A percentile compares a stretch with the other conserved stretches of the same genome.
Evolutionary conservation across 306 rosid species (phyloP).

Genomic region (Datisca glomerata): DNA sequence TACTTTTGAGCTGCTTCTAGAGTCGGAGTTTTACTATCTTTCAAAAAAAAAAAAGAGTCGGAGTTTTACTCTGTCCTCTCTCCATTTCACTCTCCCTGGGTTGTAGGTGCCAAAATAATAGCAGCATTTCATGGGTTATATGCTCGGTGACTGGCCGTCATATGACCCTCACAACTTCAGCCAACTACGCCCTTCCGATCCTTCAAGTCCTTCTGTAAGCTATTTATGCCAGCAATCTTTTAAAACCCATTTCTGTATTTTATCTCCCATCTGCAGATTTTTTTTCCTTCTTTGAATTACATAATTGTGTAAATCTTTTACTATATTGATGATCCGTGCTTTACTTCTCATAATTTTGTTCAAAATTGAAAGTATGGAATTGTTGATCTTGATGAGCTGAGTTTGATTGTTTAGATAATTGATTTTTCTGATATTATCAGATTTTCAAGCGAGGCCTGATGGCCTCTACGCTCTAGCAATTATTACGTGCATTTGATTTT

Average conservation of each 20-base stretch:
- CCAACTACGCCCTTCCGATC: constrained; percentile 84
- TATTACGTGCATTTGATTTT: too few relatives aligned
- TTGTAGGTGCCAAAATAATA: too few relatives aligned
- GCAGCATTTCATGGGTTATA: constrained; percentile 69
- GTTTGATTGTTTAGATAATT: too few relatives aligned
- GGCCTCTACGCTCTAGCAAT: too few relatives aligned
- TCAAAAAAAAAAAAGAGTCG: too few relatives aligned
- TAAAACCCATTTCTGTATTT: constrained; percentile 3
- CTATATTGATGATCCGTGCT: not conserved
- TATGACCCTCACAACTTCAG: constrained; percentile 90
- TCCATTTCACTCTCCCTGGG: too few relatives aligned
- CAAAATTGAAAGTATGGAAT: constrained; percentile 1
- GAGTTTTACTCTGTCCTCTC: too few relatives aligned
- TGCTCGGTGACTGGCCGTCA: constrained; percentile 82
- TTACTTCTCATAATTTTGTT: not conserved
- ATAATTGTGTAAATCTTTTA: not conserved
- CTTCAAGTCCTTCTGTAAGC: constrained; percentile 76
- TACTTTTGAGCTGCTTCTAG: too few relatives aligned
- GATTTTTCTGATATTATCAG: too few relatives aligned
- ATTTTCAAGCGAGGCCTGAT: too few relatives aligned
- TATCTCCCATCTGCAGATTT: not conserved
- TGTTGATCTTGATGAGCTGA: constrained; percentile 8
- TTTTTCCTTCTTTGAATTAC: constrained; percentile 3
- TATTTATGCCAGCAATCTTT: constrained; percentile 2
- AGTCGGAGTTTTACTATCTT: too few relatives aligned